Evolutionary conservation across 2,329 filamentous ascomycete genomes (phyloP), one percentile per base, ranked within the genome.

Genomic region (Venturia pyrina): DNA sequence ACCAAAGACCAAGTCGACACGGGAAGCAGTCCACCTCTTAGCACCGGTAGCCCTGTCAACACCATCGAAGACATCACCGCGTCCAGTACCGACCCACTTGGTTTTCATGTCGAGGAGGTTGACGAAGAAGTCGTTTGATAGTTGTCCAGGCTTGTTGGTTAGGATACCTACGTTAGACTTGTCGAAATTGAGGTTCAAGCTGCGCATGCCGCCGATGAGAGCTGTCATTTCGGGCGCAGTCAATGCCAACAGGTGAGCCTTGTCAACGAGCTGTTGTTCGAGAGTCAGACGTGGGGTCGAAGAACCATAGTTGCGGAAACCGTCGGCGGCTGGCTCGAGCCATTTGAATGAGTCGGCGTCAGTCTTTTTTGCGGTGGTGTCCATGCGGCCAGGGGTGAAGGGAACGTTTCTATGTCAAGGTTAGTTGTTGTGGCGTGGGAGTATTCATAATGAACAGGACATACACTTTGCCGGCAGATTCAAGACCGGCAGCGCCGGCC

Each of bases 41-140:
- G 78, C 71, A 64, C 87, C 87, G 17, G 82, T 83, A 79, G 86
- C 86, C 74, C 85, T 85, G 77, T 90, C 87, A 17, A 77, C 71
- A 43, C 87, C 88, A 68, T 85, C 82, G 75, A 83, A 91, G 63
- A 81, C 65, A 70, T 91, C 87, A 41, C 77, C 77, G n/a, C 71
- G 69, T 66, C 78, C 78, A 48, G 77, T 77, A 0, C 82, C 71
- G 77, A 85, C 85, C 89, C 89, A 92, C 32, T 77, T 79, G 7
- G 83, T 89, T 74, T 76, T 78, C 71, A 82, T 83, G 72, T 91
- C 88, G 32, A 92, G 83, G 1, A 93, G 81, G 78, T 91, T 91
- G 76, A 90, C 83, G 72, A 92, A 93, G 82, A 90, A 92, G 78
- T 92, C 89, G 76, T 89, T 91, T 72, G 86, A 89, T 71, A 93